Evolutionary conservation across 2,329 filamentous ascomycete species (phyloP).

Genomic region (Huntiella omanensis): DNA sequence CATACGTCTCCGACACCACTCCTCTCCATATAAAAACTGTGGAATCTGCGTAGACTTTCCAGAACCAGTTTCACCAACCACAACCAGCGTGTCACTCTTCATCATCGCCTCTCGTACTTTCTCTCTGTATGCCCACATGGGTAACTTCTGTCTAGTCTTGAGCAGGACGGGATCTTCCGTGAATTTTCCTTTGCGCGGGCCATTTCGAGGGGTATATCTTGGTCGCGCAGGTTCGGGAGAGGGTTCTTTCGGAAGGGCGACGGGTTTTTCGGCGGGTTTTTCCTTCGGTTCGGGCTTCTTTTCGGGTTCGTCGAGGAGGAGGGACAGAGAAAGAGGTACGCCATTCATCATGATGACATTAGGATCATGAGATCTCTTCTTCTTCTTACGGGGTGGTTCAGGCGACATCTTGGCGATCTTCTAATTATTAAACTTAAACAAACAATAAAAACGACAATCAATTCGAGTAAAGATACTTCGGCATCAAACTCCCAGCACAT

Average conservation of each 20-base stretch:
- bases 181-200: slow-evolving; percentile 3
- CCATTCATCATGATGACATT: slow-evolving; percentile 27
- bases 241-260: background rate
- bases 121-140: slow-evolving; percentile 58
- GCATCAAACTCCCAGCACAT: background rate
- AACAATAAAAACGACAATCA: background rate
- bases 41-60: slow-evolving; percentile 95
- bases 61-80: slow-evolving; percentile 87
- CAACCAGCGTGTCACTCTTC: slow-evolving; percentile 52
- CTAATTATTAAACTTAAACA: background rate
- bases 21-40: slow-evolving; percentile 62
- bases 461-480: background rate
- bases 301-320: slow-evolving; percentile 25
- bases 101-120: slow-evolving; percentile 48
- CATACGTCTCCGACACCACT: slow-evolving; percentile 53
- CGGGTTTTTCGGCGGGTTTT: slow-evolving; percentile 15
- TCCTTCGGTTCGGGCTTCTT: slow-evolving; percentile 16
- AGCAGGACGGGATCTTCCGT: slow-evolving; percentile 20
- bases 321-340: slow-evolving; percentile 30
- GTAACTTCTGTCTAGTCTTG: slow-evolving; percentile 45
- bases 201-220: background rate
- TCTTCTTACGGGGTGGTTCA: slow-evolving; percentile 20
- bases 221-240: background rate
- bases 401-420: slow-evolving; percentile 1
- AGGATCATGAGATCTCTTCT: slow-evolving; percentile 18